Evolutionary conservation across 148 eudicot genomes (phyloP), one percentile per base, ranked within the genome.

Genomic region (Pouteria glomerata): DNA sequence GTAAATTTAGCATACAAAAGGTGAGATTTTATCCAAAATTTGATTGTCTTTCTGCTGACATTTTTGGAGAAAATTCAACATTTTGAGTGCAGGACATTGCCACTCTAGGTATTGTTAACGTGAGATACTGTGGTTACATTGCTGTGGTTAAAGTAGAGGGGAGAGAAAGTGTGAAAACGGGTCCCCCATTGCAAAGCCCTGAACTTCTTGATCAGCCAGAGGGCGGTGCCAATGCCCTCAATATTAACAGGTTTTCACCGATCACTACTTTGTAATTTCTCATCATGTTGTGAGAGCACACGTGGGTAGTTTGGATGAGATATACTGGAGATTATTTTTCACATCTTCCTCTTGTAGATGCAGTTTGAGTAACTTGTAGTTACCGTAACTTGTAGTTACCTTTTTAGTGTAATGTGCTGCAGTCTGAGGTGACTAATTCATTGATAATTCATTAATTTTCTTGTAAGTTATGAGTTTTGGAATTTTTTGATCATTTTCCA

Each of bases 221-320:
- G 79, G 99, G 99, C 42, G 99, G 99, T 51, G 97, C 99, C 23
- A 84, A 87, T 83, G 97, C 99, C 66, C 99, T 96, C 69, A 96
- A 96, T 82, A 90, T 96, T 64, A 90, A 96, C 85, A 96, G 99
- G 99, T 92, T 74, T 57, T 44, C 48, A 15, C 55, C 29, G 63
- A 34, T 62, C 56, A 5, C 51, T 62, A 39, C 39, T 31, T 48
- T 15, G 69, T 1, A 13, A 31, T 45, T 26, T 55, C 29, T 18
- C 29, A n/a, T 42, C 16, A 41, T 24, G 21, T 63, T 37, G 7
- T 48, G 24, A 15, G 73, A 35, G 10, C 34, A 51, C 19, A 57
- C 39, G 33, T 61, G 41, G 50, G 7, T 39, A 37, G 31, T 16
- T 37, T 57, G 33, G 47, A 70, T 8, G 52, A 70, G 12, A 41